Conservation (phyloP, 345 rosid genomes). For the Aquilaria malaccensis region DNA sequence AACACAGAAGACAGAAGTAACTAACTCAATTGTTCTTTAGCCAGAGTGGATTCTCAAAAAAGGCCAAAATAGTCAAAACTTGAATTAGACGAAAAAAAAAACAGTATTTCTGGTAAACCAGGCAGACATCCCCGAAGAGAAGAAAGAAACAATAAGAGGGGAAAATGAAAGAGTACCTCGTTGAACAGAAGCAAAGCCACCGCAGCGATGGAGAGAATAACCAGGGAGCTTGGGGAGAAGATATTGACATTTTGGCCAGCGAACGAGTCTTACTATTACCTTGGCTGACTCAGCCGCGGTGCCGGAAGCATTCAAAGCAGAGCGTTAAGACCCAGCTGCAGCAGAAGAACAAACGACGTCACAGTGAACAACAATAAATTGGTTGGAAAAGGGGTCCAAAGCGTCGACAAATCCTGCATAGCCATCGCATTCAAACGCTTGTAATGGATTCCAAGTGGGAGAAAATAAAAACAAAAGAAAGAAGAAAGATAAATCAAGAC, state of each 20-base stretch:
- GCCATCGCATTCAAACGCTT: too few species aligned
- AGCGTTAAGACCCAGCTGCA: too few species aligned
- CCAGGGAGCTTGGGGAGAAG: conserved; percentile 60
- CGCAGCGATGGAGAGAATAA: conserved; percentile 65
- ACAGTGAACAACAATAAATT: too few species aligned
- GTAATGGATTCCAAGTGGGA: too few species aligned
- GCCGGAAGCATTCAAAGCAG: too few species aligned
- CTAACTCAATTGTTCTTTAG: neutral
- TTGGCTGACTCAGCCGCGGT: conserved; percentile 39
- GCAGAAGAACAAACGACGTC: too few species aligned
- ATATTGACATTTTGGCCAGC: conserved; percentile 80
- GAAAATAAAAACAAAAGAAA: too few species aligned
- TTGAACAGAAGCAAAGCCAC: conserved; percentile 86
- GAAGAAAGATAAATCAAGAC: too few species aligned
- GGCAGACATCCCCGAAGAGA: neutral
- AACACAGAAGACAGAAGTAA: neutral
- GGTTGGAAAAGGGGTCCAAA: too few species aligned
- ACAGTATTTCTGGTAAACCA: conserved; percentile 1
- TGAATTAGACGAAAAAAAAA: too few species aligned
- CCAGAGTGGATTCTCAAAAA: neutral
- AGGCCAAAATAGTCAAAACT: too few species aligned
- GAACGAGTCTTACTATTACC: conserved; percentile 38
- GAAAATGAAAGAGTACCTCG: conserved; percentile 37
- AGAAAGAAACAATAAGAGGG: neutral
- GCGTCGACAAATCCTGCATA: too few species aligned